A percentile compares a stretch with the other conserved stretches of the same genome.
These are phyloP conservation scores for Cephalotrichum gorgonifer DNA, from an alignment of 2,329 filamentous ascomycete species.

Conservation along the genomic window DNA sequence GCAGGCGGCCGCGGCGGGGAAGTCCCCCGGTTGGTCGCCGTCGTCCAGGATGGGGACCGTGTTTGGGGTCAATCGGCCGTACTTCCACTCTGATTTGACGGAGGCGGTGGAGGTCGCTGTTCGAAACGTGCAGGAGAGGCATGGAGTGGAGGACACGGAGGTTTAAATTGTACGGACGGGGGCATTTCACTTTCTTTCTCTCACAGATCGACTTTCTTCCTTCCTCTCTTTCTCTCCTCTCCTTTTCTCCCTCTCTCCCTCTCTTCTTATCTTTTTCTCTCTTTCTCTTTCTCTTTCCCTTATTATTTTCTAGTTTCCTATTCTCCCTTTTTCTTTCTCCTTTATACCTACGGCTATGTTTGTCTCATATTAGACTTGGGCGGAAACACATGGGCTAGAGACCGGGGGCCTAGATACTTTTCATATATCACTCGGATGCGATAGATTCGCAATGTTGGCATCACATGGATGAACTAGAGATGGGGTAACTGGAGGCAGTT, in stretches of 20 bases:
- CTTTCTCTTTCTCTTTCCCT: neutral
- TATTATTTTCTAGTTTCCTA: neutral
- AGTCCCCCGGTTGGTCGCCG: neutral
- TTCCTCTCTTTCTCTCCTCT: neutral
- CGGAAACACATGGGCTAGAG: too few relatives aligned
- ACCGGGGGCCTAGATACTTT: too few relatives aligned
- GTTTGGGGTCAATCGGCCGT: slow-evolving; percentile 37
- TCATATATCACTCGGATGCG: too few relatives aligned
- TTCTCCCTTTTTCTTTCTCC: neutral
- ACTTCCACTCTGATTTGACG: slow-evolving; percentile 40
- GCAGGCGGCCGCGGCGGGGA: slow-evolving; percentile 10
- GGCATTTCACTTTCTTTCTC: neutral
- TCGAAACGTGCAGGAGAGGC: slow-evolving; percentile 15
- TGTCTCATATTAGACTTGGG: too few relatives aligned
- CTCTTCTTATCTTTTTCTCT: neutral
- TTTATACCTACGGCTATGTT: neutral
- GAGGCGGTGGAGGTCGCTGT: slow-evolving; percentile 36
- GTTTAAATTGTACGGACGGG: neutral
- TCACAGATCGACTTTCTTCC: neutral
- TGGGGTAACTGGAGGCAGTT: too few relatives aligned
- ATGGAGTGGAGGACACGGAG: neutral
- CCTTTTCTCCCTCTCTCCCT: neutral
- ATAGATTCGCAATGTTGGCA: too few relatives aligned
- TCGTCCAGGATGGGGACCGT: slow-evolving; percentile 22
- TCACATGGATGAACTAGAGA: too few relatives aligned